Conservation (phyloP, 495 filamentous ascomycete species). For the Xylaria cubensis region DNA sequence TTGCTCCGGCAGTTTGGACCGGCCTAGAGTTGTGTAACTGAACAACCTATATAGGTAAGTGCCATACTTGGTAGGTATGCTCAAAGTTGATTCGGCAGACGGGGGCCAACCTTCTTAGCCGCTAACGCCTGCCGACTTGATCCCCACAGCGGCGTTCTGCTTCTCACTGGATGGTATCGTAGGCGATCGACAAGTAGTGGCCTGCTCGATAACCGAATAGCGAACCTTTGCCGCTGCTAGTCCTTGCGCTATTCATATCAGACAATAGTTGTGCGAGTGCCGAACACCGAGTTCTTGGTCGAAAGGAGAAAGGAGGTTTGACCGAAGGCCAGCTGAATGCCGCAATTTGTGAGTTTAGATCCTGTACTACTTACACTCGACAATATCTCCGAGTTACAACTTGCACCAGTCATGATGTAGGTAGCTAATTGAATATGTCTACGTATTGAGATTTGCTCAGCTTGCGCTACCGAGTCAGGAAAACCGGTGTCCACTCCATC, state of each 20-base stretch:
- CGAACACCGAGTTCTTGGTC: conserved; percentile 14
- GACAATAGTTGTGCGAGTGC: not conserved
- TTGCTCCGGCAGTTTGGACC: conserved; percentile 23
- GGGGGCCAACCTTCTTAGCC: not conserved
- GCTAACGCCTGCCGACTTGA: not conserved
- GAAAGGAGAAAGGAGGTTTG: conserved; percentile 8
- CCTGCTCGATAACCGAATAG: not conserved
- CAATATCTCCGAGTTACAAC: not conserved
- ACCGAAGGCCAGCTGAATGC: not conserved
- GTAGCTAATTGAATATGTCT: too few species aligned
- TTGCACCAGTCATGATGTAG: not conserved
- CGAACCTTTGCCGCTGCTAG: conserved; percentile 1
- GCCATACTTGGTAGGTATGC: conserved; percentile 1
- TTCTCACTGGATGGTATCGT: conserved; percentile 6
- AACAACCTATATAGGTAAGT: not conserved
- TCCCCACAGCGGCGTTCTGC: conserved; percentile 10
- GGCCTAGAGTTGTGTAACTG: conserved; percentile 23
- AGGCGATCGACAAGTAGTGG: not conserved
- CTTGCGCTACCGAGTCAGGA: not conserved
- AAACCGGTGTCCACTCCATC: not conserved
- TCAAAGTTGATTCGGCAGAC: conserved; percentile 12
- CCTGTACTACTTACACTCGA: not conserved
- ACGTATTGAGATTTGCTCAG: not conserved
- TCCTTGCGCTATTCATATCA: not conserved
- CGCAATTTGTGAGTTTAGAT: not conserved